Percentiles rank a stretch among this genome's conserved stretches.
Evolutionary conservation across 106 monocot species (phyloP).

Genomic region (Chionographis japonica): DNA sequence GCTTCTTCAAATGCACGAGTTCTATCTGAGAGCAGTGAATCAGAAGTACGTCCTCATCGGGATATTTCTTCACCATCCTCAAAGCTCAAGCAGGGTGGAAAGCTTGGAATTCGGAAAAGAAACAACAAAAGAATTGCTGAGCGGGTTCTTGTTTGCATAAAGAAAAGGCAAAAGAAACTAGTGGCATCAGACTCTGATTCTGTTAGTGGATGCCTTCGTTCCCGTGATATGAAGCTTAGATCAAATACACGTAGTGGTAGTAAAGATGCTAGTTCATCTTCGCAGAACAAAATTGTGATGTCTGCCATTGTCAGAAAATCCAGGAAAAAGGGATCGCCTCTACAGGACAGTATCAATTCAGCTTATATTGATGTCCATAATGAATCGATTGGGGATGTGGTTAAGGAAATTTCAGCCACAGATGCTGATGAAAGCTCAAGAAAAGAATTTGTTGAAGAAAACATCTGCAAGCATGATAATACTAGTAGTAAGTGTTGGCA

Average conservation of each 20-base stretch:
- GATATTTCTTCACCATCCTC: constrained; percentile 39
- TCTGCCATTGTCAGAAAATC: constrained; percentile 34
- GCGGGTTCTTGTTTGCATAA: constrained; percentile 62
- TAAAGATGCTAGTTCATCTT: constrained; percentile 48
- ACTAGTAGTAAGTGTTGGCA: constrained; percentile 49
- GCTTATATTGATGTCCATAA: constrained; percentile 26
- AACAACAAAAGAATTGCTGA: constrained; percentile 90
- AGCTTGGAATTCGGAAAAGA: constrained; percentile 40
- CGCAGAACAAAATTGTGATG: constrained; percentile 26
- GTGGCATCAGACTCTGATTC: constrained; percentile 57
- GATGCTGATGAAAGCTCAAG: constrained; percentile 45
- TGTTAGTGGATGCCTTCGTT: constrained; percentile 34
- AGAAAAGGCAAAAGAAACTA: constrained; percentile 71
- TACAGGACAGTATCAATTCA: constrained; percentile 24
- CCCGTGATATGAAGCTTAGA: constrained; percentile 54
- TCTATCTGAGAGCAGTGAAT: constrained; percentile 81
- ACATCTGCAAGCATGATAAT: constrained; percentile 43
- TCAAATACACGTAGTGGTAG: constrained; percentile 42
- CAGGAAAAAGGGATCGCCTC: constrained; percentile 29
- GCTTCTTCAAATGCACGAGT: constrained; percentile 79
- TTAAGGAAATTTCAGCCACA: constrained; percentile 25
- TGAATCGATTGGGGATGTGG: constrained; percentile 20
- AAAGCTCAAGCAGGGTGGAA: constrained; percentile 36
- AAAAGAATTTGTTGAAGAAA: constrained; percentile 87
- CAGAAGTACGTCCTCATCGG: constrained; percentile 54